These are phyloP conservation scores for Cenchrus americanus DNA, from an alignment of 176 grass and related monocot species.

Conservation along the genomic window DNA sequence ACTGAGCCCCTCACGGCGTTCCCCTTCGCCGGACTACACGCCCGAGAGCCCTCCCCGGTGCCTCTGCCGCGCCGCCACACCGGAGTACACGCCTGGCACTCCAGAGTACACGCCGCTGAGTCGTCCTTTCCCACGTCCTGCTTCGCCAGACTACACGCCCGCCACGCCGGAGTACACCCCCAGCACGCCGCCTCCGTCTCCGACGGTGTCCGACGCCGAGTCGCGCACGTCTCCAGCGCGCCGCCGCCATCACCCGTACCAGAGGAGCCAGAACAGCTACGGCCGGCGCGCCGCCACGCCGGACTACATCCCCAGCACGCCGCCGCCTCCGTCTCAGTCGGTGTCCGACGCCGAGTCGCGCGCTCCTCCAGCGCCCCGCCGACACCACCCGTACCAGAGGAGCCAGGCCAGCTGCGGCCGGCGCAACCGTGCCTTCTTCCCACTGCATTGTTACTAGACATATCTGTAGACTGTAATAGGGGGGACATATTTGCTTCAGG, in stretches of 20 bases:
- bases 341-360: conserved; percentile 1
- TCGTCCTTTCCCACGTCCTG: background rate
- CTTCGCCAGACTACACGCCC: conserved; percentile 3
- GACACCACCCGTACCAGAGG: background rate
- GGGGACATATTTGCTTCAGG: background rate
- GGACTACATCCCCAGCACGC: conserved; percentile 23
- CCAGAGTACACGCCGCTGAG: too few species aligned
- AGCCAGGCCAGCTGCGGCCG: background rate
- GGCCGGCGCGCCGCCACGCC: background rate
- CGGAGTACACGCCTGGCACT: background rate
- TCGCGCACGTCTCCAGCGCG: background rate
- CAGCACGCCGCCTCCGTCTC: conserved; percentile 2
- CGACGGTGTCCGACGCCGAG: background rate
- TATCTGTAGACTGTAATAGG: background rate
- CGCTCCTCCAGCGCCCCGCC: background rate
- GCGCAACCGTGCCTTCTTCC: background rate
- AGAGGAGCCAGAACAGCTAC: background rate
- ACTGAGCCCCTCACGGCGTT: background rate
- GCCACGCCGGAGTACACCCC: conserved; percentile 1
- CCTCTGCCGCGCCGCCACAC: background rate
- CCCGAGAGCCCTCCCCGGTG: background rate
- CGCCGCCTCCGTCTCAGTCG: background rate
- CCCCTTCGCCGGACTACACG: background rate
- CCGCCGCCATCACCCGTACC: conserved; percentile 23
- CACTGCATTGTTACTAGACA: background rate